phyloP scores from a whole-genome alignment of 164 flowering plant species.

The Aristolochia contorta region DNA sequence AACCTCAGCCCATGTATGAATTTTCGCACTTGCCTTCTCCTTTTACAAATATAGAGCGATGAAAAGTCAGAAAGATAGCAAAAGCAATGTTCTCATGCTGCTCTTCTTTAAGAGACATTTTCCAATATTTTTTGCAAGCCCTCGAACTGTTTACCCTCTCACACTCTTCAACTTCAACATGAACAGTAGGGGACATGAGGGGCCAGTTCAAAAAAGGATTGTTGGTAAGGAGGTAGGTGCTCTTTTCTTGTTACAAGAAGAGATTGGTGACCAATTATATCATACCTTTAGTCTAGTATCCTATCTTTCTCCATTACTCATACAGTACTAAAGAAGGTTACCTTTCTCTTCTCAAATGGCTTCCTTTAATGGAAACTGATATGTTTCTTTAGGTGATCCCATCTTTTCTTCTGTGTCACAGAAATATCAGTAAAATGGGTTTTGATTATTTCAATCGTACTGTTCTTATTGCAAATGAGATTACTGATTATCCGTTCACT shows the following conservation, averaged over 20 bases:
- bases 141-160: not conserved
- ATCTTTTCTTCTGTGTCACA: too few species aligned
- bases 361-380: not conserved
- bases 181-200: conserved; percentile 8
- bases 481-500: too few species aligned
- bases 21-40: not conserved
- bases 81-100: conserved; percentile 16
- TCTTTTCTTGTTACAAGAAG: conserved; percentile 1
- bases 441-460: too few species aligned
- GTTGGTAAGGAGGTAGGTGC: conserved; percentile 1
- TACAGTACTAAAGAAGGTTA: not conserved
- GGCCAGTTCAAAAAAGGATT: conserved; percentile 8
- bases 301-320: not conserved
- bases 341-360: not conserved
- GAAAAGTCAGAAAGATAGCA: conserved; percentile 8
- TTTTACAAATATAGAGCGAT: not conserved
- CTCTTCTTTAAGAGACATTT: conserved; percentile 23
- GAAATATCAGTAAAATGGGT: too few species aligned
- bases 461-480: too few species aligned
- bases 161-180: conserved; percentile 3
- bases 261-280: not conserved
- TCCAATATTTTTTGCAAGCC: conserved; percentile 1
- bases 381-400: too few species aligned
- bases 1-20: conserved; percentile 4
- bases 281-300: not conserved